A percentile compares a stretch with the other conserved stretches of the same genome.
phyloP scores from a whole-genome alignment of 495 filamentous ascomycete genomes.

The Tuber umbilicatum region DNA sequence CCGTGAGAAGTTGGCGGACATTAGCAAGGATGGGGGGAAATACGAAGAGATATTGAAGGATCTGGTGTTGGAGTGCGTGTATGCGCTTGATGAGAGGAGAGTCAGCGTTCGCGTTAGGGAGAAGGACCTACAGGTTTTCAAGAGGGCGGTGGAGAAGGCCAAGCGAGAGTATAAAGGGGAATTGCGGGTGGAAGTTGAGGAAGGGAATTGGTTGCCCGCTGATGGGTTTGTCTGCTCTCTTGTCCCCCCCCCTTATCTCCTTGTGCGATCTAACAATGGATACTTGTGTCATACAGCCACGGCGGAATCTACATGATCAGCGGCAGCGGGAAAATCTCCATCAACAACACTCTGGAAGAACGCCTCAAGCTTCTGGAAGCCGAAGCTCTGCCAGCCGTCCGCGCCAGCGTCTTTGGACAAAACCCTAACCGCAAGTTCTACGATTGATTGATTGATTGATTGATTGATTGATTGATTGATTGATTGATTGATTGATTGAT shows the following conservation, averaged over 20 bases:
- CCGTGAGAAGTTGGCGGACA: conserved; percentile 56
- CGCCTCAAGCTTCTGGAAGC: conserved; percentile 75
- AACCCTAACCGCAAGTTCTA: conserved; percentile 91
- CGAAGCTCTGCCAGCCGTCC: conserved; percentile 75
- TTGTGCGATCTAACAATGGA: conserved; percentile 16
- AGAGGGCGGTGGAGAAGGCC: conserved; percentile 68
- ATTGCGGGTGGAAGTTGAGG: conserved; percentile 63
- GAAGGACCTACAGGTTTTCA: conserved; percentile 65
- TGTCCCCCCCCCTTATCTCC: conserved; percentile 7
- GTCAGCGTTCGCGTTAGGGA: conserved; percentile 66
- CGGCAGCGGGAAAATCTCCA: conserved; percentile 86
- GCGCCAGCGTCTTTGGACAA: conserved; percentile 78
- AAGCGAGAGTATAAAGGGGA: conserved; percentile 71
- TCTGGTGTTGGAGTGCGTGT: conserved; percentile 81
- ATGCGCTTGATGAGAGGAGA: conserved; percentile 73
- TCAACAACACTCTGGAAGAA: conserved; percentile 96
- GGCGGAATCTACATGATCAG: conserved; percentile 78
- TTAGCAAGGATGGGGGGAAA: conserved; percentile 60
- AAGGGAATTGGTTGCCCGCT: conserved; percentile 70
- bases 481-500: too few relatives aligned
- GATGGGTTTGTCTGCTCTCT: conserved; percentile 63
- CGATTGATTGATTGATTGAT: conserved; percentile 55
- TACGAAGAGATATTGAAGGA: conserved; percentile 71
- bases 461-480: too few relatives aligned
- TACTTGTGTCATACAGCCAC: conserved; percentile 51